phyloP scores from a whole-genome alignment of 208 protist species.

The Trypanosomatidae sp. region DNA sequence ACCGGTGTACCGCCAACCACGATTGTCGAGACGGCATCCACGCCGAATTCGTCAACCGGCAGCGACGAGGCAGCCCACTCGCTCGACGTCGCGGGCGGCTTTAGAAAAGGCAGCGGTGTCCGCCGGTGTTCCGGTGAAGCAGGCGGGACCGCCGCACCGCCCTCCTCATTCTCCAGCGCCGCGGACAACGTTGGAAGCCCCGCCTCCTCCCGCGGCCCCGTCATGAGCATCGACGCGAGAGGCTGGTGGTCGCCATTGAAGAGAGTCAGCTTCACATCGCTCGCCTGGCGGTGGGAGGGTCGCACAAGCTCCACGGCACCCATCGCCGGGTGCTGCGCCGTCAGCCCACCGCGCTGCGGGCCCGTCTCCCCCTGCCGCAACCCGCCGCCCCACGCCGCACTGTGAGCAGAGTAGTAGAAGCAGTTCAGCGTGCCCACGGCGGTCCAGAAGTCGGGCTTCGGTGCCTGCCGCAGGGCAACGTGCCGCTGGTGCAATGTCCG shows the following conservation, averaged over 20 bases:
- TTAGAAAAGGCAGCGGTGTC: slow-evolving; percentile 1
- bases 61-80: background rate
- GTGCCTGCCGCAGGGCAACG: slow-evolving; percentile 46
- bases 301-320: slow-evolving; percentile 74
- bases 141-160: background rate
- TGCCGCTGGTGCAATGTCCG: slow-evolving; percentile 42
- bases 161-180: background rate
- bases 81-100: slow-evolving; percentile 2
- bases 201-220: slow-evolving; percentile 44
- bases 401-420: slow-evolving; percentile 65
- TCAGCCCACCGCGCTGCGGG: background rate
- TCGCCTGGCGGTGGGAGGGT: slow-evolving; percentile 47
- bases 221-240: slow-evolving; percentile 68
- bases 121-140: no score
- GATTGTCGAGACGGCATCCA: background rate
- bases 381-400: background rate
- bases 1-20: slow-evolving; percentile 23
- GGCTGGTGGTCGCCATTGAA: slow-evolving; percentile 48
- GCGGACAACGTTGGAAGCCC: no score
- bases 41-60: no score
- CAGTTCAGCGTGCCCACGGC: slow-evolving; percentile 68
- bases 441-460: slow-evolving; percentile 71
- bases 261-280: slow-evolving; percentile 74
- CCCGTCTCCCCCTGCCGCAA: no score
- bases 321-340: slow-evolving; percentile 44